Base-by-base conservation (phyloP, 371 early-diverging fungal species). In the Mortierella sp. region DNA sequence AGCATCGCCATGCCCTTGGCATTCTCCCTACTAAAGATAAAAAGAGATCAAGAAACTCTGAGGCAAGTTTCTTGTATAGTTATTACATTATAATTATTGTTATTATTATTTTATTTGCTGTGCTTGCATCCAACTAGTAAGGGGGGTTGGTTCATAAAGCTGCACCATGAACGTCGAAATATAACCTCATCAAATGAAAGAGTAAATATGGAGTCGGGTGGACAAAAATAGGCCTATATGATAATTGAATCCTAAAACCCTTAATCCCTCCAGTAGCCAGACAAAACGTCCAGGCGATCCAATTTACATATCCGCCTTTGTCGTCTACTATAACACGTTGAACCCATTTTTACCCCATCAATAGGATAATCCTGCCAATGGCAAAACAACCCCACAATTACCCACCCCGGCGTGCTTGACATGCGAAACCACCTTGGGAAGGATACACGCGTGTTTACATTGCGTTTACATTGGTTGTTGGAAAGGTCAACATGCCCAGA, bases 371-470 rank as follows among this genome's bases (percentile, higher is more conserved):
- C 15, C 45, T n/a, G 6, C 65, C 16, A 62, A 43, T 36, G 28
- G 61, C 73, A 74, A 80, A 58, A 47, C 67, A 8, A n/a, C 60
- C 16, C 65, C 71, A 33, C 78, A 94, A 88, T 85, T 95, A 64
- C 95, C 94, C 6, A 72, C 88, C 24, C 94, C 95, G 10, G 79
- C 87, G 48, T 96, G 95, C 73, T 72, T 79, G 57, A 76, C 83
- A 8, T 96, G 95, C 83, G 87, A 86, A 11, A 87, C 90, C 33
- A 84, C 90, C 11, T 66, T 89, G 59, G 91, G 91, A 48, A 83
- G 95, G 11, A 85, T 96, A 40, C 96, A 96, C 77, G 92, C 90
- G 0, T 97, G 97, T 79, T 84, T 97, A 9, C 91, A 93, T 40
- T 96, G 92, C 66, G 86, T 87, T 15, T 88, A 79, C 61, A 77